Evolutionary conservation across 192 early-diverging fungal species (phyloP).

Genomic region (Jimgerdemannia flammicorona): DNA sequence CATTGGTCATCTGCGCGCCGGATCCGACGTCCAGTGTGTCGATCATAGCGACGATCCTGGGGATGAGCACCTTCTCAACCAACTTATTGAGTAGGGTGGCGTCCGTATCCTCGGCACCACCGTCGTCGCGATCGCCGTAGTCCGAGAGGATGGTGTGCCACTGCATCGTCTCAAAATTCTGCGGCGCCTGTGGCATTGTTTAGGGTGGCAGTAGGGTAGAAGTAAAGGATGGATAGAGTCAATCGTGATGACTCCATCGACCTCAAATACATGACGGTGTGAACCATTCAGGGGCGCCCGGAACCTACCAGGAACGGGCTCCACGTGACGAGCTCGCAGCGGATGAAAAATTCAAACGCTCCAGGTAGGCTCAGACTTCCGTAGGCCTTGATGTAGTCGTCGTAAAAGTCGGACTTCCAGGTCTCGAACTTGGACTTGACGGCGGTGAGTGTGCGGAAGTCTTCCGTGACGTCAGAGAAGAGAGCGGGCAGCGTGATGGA

Average conservation of each 20-base stretch:
- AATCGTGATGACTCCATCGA: not conserved
- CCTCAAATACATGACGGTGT: too few relatives aligned
- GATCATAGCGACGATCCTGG: constrained; percentile 19
- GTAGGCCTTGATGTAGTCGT: constrained; percentile 55
- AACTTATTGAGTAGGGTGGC: constrained; percentile 29
- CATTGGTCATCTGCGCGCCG: constrained; percentile 17
- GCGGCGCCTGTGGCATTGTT: constrained; percentile 2
- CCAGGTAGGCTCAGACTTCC: constrained; percentile 47
- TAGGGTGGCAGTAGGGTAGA: not conserved
- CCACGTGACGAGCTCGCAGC: constrained; percentile 48
- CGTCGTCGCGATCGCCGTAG: constrained; percentile 14
- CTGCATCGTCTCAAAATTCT: constrained; percentile 31
- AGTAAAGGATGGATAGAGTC: not conserved
- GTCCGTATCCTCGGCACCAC: constrained; percentile 24
- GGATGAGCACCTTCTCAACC: constrained; percentile 26
- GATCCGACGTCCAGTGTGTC: constrained; percentile 19
- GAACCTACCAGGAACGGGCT: constrained; percentile 39
- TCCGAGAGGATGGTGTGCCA: constrained; percentile 29
- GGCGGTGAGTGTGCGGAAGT: constrained; percentile 35
- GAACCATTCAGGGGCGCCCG: not conserved
- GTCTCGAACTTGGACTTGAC: constrained; percentile 47
- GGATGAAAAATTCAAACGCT: constrained; percentile 55
- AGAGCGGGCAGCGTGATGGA: constrained; percentile 17
- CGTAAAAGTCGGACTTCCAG: constrained; percentile 46
- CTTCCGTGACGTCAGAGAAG: constrained; percentile 40